Evolutionary conservation across 805 yeast genomes (phyloP).

Genomic region (Monosporozyma solicola): DNA sequence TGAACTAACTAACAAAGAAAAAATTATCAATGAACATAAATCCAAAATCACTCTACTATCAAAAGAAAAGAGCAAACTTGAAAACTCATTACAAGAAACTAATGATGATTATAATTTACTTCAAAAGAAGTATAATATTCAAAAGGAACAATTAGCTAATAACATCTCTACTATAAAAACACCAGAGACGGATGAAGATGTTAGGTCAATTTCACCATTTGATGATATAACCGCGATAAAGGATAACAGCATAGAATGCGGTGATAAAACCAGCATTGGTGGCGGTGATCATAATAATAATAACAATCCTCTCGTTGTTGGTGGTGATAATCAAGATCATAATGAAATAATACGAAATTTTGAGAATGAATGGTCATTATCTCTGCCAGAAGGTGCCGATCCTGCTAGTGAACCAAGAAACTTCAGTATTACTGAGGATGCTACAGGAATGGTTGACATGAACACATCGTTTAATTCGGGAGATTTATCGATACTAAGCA

Average conservation of each 20-base stretch:
- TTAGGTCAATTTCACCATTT: not conserved
- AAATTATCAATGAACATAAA: not conserved
- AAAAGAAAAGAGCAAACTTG: slow-evolving; percentile 20
- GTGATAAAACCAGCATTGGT: not conserved
- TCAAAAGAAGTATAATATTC: slow-evolving; percentile 22
- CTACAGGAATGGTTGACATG: not conserved
- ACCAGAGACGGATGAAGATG: not conserved
- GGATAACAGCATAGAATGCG: not conserved
- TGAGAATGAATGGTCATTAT: slow-evolving; percentile 3
- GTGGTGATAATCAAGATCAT: not conserved
- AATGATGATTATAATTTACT: slow-evolving; percentile 22
- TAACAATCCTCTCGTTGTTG: not conserved
- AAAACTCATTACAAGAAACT: slow-evolving; percentile 16
- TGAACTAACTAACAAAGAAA: not conserved
- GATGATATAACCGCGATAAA: not conserved
- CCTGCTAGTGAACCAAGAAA: not conserved
- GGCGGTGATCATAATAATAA: not conserved
- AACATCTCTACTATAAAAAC: slow-evolving; percentile 1
- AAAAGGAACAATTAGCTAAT: slow-evolving; percentile 16
- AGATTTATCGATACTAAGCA: not conserved
- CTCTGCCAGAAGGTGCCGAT: not conserved
- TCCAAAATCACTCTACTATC: slow-evolving; percentile 12
- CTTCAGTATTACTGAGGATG: not conserved
- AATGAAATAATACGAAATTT: slow-evolving; percentile 1
- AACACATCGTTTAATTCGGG: not conserved